Evolutionary conservation across 2,329 filamentous ascomycete genomes (phyloP), one percentile per base, ranked within the genome.

Genomic region (Thielaviopsis cerberus): DNA sequence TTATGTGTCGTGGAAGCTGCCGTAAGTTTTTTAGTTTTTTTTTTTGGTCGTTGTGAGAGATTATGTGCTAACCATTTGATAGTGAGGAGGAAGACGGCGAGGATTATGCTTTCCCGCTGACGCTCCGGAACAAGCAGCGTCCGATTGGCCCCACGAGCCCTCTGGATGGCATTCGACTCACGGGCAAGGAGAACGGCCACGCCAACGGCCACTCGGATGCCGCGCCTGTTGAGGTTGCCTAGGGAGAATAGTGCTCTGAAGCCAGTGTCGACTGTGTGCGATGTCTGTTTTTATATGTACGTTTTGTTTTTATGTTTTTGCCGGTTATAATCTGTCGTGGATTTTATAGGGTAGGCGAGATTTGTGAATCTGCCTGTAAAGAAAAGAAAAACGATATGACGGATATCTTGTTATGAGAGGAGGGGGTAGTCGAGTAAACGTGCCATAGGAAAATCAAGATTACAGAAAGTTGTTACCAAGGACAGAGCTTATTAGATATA

Each of bases 1-100:
- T 68, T 97, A 98, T 70, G 88, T 97, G 66, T 86, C 91, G 30
- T 98, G 92, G 92, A 95, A 94, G 73, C 75, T 97, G 60, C 92
- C 91, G 86, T 97, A 79, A 85, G 90, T 89, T 59, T 8, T 55
- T 10, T 24, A 30, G 51, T 59, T 22, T 34, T 24, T 34, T 52
- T 22, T 51, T 57, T 57, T 61, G n/a, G n/a, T n/a, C n/a, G n/a
- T 6, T 41, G 5, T 48, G n/a, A 17, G 8, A 20, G 17, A 6
- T 48, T 1, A 48, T n/a, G 2, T 8, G 63, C 67, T 63, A 60
- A 54, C 4, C 41, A 63, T 30, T 57, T 23, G 10, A 61, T 65
- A 94, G 88, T 72, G 88, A 92, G 70, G 90, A 96, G 69, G 92
- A 97, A 74, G 92, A 97, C 64, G 81, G 85, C 0, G 91, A 81